Evolutionary conservation across 2,329 filamentous ascomycete genomes (phyloP).

Genomic region (Fusarium ramigenum): DNA sequence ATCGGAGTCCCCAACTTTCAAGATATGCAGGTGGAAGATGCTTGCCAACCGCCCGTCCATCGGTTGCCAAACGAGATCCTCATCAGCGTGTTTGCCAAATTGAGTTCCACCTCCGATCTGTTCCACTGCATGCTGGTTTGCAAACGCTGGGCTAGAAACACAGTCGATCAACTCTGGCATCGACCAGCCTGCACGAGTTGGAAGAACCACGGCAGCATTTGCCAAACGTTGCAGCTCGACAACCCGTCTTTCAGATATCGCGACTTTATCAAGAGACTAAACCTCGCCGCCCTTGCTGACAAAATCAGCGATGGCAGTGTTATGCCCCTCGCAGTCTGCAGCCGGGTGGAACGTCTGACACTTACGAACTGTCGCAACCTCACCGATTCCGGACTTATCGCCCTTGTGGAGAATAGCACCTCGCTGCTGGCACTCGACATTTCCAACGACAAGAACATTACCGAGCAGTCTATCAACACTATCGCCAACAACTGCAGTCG

Average conservation of each 20-base stretch:
- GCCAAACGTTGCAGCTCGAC: constrained; percentile 75
- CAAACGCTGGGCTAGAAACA: constrained; percentile 90
- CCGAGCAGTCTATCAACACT: constrained; percentile 79
- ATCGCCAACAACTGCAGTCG: constrained; percentile 84
- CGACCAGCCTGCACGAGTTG: constrained; percentile 90
- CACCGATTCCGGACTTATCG: constrained; percentile 83
- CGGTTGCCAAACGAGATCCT: constrained; percentile 93
- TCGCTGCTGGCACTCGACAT: constrained; percentile 91
- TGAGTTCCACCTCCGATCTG: constrained; percentile 79
- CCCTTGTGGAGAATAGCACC: constrained; percentile 80
- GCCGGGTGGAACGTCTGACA: constrained; percentile 90
- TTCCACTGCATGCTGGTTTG: constrained; percentile 93
- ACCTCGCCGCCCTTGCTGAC: constrained; percentile 80
- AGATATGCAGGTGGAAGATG: constrained; percentile 75
- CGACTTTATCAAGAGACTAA: constrained; percentile 90
- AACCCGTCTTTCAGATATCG: constrained; percentile 89
- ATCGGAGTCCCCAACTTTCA: constrained; percentile 82
- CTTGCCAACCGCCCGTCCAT: constrained; percentile 80
- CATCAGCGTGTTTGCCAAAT: constrained; percentile 89
- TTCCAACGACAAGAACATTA: constrained; percentile 84
- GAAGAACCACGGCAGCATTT: constrained; percentile 82
- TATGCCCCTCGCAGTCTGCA: constrained; percentile 82
- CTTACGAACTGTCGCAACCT: constrained; percentile 88
- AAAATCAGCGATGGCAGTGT: constrained; percentile 90
- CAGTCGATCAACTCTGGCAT: constrained; percentile 94